Percentiles rank a stretch among this genome's conserved stretches.
phyloP scores from a whole-genome alignment of 1,139 yeast species.

The Casaregolazyma suthepensis region DNA sequence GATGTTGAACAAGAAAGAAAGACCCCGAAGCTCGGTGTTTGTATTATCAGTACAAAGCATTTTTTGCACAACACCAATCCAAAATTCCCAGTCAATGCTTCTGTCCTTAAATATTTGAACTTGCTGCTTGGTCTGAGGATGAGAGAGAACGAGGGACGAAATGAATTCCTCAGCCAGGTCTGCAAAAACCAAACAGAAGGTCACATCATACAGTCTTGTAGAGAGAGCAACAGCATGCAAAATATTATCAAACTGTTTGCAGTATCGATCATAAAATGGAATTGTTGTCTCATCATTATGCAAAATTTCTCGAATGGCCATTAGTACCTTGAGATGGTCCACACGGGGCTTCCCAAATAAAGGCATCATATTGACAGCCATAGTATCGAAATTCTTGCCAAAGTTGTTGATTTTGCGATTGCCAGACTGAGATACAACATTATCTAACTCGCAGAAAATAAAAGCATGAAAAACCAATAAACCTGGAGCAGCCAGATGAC shows the following conservation, averaged over 20 bases:
- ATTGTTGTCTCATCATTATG: constrained; percentile 31
- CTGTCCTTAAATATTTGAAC: constrained; percentile 24
- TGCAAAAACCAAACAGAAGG: constrained; percentile 45
- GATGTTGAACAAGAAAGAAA: constrained; percentile 62
- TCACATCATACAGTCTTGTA: constrained; percentile 35
- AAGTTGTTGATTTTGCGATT: constrained; percentile 11
- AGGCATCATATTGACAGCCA: constrained; percentile 28
- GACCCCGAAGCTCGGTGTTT: constrained; percentile 54
- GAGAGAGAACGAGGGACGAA: constrained; percentile 25
- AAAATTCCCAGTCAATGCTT: constrained; percentile 64
- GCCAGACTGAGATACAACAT: constrained; percentile 22
- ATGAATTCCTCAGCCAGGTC: constrained; percentile 40
- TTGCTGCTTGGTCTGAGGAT: constrained; percentile 23
- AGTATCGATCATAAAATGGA: constrained; percentile 28
- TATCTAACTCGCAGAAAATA: constrained; percentile 30
- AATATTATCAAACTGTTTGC: constrained; percentile 33
- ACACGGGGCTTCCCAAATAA: constrained; percentile 25
- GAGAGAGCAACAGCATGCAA: constrained; percentile 33
- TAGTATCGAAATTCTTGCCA: constrained; percentile 29
- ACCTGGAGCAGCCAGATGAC: constrained; percentile 34
- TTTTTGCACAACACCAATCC: constrained; percentile 57
- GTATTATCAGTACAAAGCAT: constrained; percentile 60
- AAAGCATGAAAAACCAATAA: constrained; percentile 31
- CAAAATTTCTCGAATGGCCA: constrained; percentile 33
- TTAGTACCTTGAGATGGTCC: constrained; percentile 32